Evolutionary conservation across 129 eudicot species (phyloP).

Genomic region (Escallonia rubra): DNA sequence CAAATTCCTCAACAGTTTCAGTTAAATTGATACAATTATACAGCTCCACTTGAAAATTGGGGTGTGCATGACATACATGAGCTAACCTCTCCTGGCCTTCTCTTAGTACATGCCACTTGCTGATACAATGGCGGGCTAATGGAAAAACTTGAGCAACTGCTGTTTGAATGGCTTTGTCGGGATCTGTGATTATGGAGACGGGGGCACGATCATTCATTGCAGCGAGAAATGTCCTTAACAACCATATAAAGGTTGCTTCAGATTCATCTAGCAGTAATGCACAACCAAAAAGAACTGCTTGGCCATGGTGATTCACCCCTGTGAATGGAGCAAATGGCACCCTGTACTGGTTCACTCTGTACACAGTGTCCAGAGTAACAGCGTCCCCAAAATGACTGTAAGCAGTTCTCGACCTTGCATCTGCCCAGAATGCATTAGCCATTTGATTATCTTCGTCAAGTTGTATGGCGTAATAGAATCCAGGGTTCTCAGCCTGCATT

Average conservation of each 20-base stretch:
- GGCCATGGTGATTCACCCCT: constrained; percentile 93
- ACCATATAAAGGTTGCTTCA: constrained; percentile 80
- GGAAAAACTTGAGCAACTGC: constrained; percentile 76
- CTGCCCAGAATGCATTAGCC: constrained; percentile 94
- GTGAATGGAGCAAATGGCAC: constrained; percentile 89
- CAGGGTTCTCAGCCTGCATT: constrained; percentile 94
- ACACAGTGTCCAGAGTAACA: constrained; percentile 62
- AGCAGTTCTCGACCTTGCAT: constrained; percentile 86
- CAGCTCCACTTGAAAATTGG: constrained; percentile 69
- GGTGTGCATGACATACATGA: constrained; percentile 59
- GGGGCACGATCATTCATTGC: constrained; percentile 78
- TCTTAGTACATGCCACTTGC: constrained; percentile 83
- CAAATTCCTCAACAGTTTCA: constrained; percentile 71
- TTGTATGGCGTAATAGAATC: constrained; percentile 87
- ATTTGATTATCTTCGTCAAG: constrained; percentile 81
- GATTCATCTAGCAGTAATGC: constrained; percentile 89
- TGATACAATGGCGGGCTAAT: constrained; percentile 64
- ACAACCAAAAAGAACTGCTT: constrained; percentile 71
- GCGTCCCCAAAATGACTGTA: constrained; percentile 84
- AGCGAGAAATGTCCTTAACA: constrained; percentile 75
- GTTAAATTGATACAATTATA: constrained; percentile 78
- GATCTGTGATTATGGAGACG: constrained; percentile 63
- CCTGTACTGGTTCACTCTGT: constrained; percentile 59
- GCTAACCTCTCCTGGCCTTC: constrained; percentile 76
- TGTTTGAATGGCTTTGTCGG: constrained; percentile 59